Conservation (phyloP, 108 stramenopile species). For the Skeletonema costatum region DNA sequence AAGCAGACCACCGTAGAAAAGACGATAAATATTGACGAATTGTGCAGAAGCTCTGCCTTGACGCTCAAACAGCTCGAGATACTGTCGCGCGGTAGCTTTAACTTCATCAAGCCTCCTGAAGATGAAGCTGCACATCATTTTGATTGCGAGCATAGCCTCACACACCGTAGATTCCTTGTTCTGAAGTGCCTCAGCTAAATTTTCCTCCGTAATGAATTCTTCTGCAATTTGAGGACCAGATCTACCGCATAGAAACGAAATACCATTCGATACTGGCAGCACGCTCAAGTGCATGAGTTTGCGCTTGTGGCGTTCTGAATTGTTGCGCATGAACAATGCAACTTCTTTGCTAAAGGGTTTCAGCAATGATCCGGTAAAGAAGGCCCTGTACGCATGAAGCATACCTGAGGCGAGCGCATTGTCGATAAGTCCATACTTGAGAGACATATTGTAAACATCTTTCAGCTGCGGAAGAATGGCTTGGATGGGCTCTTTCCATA, state of each 20-base stretch:
- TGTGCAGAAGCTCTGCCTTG: background rate
- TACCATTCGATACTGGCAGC: conserved; percentile 1
- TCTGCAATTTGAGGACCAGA: background rate
- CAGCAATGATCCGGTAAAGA: conserved; percentile 4
- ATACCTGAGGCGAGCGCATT: background rate
- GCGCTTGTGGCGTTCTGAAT: background rate
- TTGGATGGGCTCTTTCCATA: conserved; percentile 17
- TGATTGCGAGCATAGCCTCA: conserved; percentile 2
- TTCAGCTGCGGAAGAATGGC: background rate
- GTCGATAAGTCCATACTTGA: background rate
- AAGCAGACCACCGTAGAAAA: conserved; percentile 2
- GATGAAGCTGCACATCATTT: conserved; percentile 9
- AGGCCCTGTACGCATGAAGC: background rate
- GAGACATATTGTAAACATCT: conserved; percentile 2
- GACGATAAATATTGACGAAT: conserved; percentile 2
- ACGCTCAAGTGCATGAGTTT: background rate
- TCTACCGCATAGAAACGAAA: background rate
- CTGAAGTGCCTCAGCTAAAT: background rate
- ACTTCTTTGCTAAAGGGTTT: background rate
- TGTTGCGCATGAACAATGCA: background rate
- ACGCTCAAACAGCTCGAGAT: conserved; percentile 1
- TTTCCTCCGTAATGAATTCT: background rate
- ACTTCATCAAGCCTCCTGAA: background rate
- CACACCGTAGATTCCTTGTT: conserved; percentile 3
- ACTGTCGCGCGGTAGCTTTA: background rate